These are phyloP conservation scores for Cephaloascus fragrans DNA, from an alignment of 805 yeast species.

Conservation along the genomic window DNA sequence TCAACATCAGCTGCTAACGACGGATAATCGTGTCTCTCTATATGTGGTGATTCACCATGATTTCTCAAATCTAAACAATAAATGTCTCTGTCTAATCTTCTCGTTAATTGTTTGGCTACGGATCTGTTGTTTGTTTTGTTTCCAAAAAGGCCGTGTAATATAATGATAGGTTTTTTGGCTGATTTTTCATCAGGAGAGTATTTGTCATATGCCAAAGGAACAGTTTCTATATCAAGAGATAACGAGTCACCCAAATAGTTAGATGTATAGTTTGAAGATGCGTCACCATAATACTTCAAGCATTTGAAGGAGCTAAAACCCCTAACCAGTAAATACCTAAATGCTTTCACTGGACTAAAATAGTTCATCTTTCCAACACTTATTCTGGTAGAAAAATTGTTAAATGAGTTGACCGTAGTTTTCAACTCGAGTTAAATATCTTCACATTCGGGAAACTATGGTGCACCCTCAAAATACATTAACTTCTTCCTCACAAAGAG, in stretches of 20 bases:
- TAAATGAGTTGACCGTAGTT: too few species aligned
- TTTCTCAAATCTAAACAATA: slow-evolving; percentile 75
- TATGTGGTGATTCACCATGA: slow-evolving; percentile 88
- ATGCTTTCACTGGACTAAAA: not conserved
- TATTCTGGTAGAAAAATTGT: too few species aligned
- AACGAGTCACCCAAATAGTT: slow-evolving; percentile 21
- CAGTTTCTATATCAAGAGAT: slow-evolving; percentile 34
- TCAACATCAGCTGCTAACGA: slow-evolving; percentile 84
- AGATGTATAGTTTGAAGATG: slow-evolving; percentile 2
- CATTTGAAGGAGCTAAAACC: not conserved
- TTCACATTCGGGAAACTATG: too few species aligned
- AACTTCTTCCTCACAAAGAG: too few species aligned
- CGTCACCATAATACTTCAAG: not conserved
- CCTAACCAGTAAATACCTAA: too few species aligned
- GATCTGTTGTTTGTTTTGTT: slow-evolving; percentile 70
- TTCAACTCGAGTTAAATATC: too few species aligned
- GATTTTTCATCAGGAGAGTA: slow-evolving; percentile 17
- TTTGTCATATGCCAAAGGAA: slow-evolving; percentile 44
- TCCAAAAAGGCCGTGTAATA: slow-evolving; percentile 88
- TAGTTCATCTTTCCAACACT: not conserved
- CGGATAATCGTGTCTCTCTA: slow-evolving; percentile 62
- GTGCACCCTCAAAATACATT: too few species aligned
- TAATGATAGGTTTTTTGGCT: slow-evolving; percentile 52
- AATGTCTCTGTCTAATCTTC: slow-evolving; percentile 41
- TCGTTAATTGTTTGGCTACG: slow-evolving; percentile 54